phyloP scores from a whole-genome alignment of 257 asterid species.

The Primulina eburnea region DNA sequence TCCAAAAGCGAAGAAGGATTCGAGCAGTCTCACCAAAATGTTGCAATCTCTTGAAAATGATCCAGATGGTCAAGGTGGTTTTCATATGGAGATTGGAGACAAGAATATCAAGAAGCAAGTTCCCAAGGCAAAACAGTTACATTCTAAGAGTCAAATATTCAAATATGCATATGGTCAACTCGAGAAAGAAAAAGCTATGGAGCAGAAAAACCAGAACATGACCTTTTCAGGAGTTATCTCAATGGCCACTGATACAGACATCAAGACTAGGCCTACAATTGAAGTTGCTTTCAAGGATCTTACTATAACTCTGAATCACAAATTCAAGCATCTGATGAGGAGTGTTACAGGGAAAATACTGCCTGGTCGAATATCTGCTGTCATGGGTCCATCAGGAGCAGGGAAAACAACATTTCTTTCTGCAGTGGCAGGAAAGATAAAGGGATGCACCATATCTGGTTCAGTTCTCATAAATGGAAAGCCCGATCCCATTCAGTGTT shows the following conservation, averaged over 20 bases:
- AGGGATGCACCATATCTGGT: conserved; percentile 70
- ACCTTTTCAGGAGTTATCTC: conserved; percentile 85
- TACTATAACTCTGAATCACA: conserved; percentile 69
- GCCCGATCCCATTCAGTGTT: conserved; percentile 70
- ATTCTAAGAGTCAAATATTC: conserved; percentile 86
- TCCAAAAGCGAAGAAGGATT: conserved; percentile 41
- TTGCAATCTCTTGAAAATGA: conserved; percentile 57
- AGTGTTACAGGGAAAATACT: conserved; percentile 69
- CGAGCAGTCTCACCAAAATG: conserved; percentile 62
- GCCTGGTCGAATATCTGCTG: conserved; percentile 89
- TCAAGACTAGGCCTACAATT: conserved; percentile 64
- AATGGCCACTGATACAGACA: conserved; percentile 77
- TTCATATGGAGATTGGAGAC: conserved; percentile 65
- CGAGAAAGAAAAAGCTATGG: conserved; percentile 96
- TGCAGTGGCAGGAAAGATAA: conserved; percentile 75
- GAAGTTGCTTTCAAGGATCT: conserved; percentile 88
- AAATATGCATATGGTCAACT: conserved; percentile 91
- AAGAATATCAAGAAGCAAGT: conserved; percentile 65
- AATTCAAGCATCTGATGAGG: conserved; percentile 84
- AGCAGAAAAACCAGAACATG: conserved; percentile 66
- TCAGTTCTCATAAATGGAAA: conserved; percentile 78
- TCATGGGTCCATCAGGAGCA: conserved; percentile 99
- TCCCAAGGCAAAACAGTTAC: conserved; percentile 57
- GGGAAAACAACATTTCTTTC: conserved; percentile 96
- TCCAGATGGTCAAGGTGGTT: conserved; percentile 54